Percentiles rank a stretch among this genome's conserved stretches.
phyloP scores from a whole-genome alignment of 2,329 filamentous ascomycete species.

The Penicillium sp. region DNA sequence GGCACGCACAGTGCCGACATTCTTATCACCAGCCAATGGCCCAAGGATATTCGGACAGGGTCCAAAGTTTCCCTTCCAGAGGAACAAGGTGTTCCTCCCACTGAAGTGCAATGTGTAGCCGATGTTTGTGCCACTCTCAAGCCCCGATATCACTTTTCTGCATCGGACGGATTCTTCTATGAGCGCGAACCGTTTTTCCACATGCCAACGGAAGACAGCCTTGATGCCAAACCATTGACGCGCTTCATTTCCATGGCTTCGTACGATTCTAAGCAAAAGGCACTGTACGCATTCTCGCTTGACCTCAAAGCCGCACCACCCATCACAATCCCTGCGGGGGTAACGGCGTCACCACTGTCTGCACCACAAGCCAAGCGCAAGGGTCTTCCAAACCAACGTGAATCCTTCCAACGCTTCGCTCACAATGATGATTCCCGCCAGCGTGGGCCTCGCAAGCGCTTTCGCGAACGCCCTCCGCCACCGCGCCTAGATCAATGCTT shows the following conservation, averaged over 20 bases:
- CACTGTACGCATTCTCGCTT: constrained; percentile 58
- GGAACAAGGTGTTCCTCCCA: constrained; percentile 44
- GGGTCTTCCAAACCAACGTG: constrained; percentile 30
- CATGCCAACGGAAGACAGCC: constrained; percentile 46
- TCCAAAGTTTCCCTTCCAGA: constrained; percentile 60
- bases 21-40: constrained; percentile 82
- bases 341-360: constrained; percentile 64
- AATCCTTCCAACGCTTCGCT: constrained; percentile 38
- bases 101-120: constrained; percentile 62
- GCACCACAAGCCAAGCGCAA: constrained; percentile 55
- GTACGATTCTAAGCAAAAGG: constrained; percentile 67
- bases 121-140: constrained; percentile 73
- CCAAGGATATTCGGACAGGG: constrained; percentile 61
- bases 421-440: constrained; percentile 35
- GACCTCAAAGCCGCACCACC: constrained; percentile 57
- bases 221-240: constrained; percentile 60
- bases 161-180: constrained; percentile 66
- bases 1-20: constrained; percentile 79
- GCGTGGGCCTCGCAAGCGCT: constrained; percentile 39
- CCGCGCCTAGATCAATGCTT: constrained; percentile 76
- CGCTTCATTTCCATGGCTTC: constrained; percentile 85
- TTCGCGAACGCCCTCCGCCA: constrained; percentile 39
- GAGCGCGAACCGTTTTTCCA: constrained; percentile 93
- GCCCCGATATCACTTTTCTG: constrained; percentile 85
- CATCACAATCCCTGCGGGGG: constrained; percentile 59